Evolutionary conservation across 1,139 yeast genomes (phyloP), one percentile per base, ranked within the genome.

Genomic region (Maudiozyma humilis): DNA sequence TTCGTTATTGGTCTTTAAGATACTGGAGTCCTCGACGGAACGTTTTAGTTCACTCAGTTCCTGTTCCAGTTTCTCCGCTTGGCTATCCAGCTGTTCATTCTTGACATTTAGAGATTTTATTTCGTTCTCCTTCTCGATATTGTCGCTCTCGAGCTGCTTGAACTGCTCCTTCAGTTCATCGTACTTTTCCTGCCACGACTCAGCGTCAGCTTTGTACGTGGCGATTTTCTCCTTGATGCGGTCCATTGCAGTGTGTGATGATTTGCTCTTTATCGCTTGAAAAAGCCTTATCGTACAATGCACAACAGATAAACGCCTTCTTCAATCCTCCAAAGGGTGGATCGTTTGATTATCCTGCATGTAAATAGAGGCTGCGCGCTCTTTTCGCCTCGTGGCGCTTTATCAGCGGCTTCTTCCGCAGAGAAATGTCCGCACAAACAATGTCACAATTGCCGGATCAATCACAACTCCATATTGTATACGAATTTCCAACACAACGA

Each of bases 171-270:
- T 68, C 60, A 86, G 77, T 60, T 85, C 96, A 62, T 91, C 98
- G 51, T 93, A 83, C 73, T 88, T 86, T 67, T 87, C 96, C 73
- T 89, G 96, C 85, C 97, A 94, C 61, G 83, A 73, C 73, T 93
- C 99, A 55, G 96, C 89, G 66, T 91, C 98, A 61, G 85, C 75
- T 71, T 89, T 89, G 68, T 91, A 80, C 70, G 81, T 79, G 74
- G 75, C 82, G 73, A 91, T 74, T 79, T 91, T 89, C 45, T 61
- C 65, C 55, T 63, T 60, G 46, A 61, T 57, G 51, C 59, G 59
- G 43, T 60, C 64, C 65, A 61, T 61, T 35, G 7, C 6, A 18
- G n/a, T n/a, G n/a, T n/a, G n/a, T n/a, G n/a, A n/a, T n/a, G n/a
- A n/a, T n/a, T n/a, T n/a, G n/a, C n/a, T n/a, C n/a, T n/a, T n/a